Evolutionary conservation across 106 monocot species (phyloP), one percentile per base, ranked within the genome.

Genomic region (Cymbidium sinense): DNA sequence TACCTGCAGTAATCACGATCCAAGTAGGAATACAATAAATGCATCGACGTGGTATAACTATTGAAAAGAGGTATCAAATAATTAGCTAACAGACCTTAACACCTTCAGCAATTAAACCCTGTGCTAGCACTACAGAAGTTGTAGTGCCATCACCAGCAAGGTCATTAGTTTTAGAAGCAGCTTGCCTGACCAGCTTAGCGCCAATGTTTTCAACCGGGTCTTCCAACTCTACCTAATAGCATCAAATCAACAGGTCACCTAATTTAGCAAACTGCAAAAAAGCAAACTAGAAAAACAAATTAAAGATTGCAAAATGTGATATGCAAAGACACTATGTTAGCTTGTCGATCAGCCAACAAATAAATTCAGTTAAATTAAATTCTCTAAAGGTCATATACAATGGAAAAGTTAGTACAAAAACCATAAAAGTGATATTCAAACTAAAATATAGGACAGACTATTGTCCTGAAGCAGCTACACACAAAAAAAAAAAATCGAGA

Each of bases 161-260:
- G 25, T 96, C 96, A 83, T 96, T 96, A 50, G 96, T 96, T 69
- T 96, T 96, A 23, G 96, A 88, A 81, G 94, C 96, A 77, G 96
- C 96, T 83, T 96, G 94, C 77, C 96, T 94, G 29, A 96, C 96
- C 35, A 96, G 84, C 79, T 96, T 96, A 33, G 94, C 96, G 37
- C 96, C 96, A 76, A 96, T 92, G 70, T 96, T 96, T 87, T 96
- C 96, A 41, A 96, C 93, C 7, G 96, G 94, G 61, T 96, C 96
- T 84, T 96, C 94, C 28, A 94, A 77, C 75, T 94, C 94, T 70
- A 96, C 93, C 93, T 96, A 47, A 74, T 27, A 27, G 4, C 2
- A 43, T 44, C 29, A 47, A 75, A 75, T 47, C 28, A 75, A 50
- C 30, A 71, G 37, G 34, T n/a, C 1, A 6, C 35, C 15, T 33